Base-by-base conservation (phyloP, 2,329 filamentous ascomycete genomes). In the Fusarium irregulare region DNA sequence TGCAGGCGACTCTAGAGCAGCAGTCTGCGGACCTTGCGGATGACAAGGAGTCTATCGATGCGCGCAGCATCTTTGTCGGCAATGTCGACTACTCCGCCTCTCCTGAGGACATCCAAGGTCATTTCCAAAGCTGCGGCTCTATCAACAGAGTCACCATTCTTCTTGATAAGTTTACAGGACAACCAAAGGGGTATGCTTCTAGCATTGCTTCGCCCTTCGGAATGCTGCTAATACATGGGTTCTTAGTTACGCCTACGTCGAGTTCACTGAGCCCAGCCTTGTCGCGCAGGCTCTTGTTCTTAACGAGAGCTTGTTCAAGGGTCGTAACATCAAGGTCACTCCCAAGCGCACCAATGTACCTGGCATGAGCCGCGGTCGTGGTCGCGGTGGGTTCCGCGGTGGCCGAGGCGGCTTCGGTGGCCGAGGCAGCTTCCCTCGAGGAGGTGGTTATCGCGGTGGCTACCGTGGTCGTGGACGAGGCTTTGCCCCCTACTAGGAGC, bases 131-230 rank as follows among this genome's bases (percentile, higher is more conserved):
- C 85, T 97, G 94, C 76, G 96, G 96, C 65, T 93, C 92, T 73
- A 99, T 99, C 85, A 99, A 99, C 82, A 92, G 96, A 66, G 96
- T 99, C 64, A 99, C 96, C 2, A 99, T 99, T 73, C 85, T 99
- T 74, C 84, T 99, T 74, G 96, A 99, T 84, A 99, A 99, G 85
- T 98, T 98, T 78, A 97, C 94, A 13, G 96, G 96, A 70, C 94
- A 98, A 85, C 96, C 96, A n/a, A 99, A 99, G 86, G 96, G 96
- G 94, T 97, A 85, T 81, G 91, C 76, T 60, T 13, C 21, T 14
- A 25, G 13, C 37, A 25, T 9, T 56, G 37, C 10, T 14, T 28
- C 25, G 9, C 28, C 37, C 23, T 37, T 42, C 7, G 8, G 16
- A 30, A 20, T n/a, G 41, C 25, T 56, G 57, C 73, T 76, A 64